A percentile compares a stretch with the other conserved stretches of the same genome.
Conservation (phyloP, 2,329 filamentous ascomycete species). For the Fusarium oxysporum region DNA sequence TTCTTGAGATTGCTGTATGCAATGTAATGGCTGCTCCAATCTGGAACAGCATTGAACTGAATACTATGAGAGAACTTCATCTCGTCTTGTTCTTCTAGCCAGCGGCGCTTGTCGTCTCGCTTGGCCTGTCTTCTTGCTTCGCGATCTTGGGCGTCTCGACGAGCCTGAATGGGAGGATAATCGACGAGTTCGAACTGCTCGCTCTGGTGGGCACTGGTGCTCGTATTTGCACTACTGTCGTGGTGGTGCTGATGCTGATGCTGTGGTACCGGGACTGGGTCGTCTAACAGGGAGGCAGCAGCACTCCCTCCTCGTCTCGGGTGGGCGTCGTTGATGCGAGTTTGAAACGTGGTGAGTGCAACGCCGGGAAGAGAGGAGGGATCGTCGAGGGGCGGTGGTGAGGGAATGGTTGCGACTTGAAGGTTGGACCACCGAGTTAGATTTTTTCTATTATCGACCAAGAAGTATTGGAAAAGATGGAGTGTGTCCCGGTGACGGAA, state of each 20-base stretch:
- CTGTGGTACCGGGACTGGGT: conserved; percentile 9
- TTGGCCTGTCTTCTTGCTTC: conserved; percentile 56
- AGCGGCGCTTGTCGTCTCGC: conserved; percentile 72
- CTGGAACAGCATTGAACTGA: conserved; percentile 99
- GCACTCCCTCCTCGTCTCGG: conserved; percentile 53
- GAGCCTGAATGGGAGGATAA: conserved; percentile 50
- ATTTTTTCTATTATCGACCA: conserved; percentile 14
- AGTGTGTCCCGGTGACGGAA: conserved; percentile 29
- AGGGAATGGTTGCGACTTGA: conserved; percentile 51
- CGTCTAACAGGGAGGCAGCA: conserved; percentile 24
- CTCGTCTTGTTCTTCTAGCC: conserved; percentile 80
- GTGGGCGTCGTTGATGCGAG: conserved; percentile 36
- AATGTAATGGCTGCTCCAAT: conserved; percentile 98
- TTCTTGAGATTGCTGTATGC: conserved; percentile 99
- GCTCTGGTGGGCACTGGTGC: not conserved
- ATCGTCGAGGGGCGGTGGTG: conserved; percentile 45
- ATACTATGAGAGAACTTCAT: conserved; percentile 99
- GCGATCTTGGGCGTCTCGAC: conserved; percentile 47
- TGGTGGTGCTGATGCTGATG: conserved; percentile 13
- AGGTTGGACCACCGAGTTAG: not conserved
- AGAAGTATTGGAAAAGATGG: not conserved
- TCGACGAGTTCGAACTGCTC: conserved; percentile 57
- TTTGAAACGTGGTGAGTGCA: conserved; percentile 38
- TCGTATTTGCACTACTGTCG: conserved; percentile 9
- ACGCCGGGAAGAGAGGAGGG: conserved; percentile 55